phyloP scores from a whole-genome alignment of 2,329 filamentous ascomycete genomes.

The Fonsecaea erecta region DNA sequence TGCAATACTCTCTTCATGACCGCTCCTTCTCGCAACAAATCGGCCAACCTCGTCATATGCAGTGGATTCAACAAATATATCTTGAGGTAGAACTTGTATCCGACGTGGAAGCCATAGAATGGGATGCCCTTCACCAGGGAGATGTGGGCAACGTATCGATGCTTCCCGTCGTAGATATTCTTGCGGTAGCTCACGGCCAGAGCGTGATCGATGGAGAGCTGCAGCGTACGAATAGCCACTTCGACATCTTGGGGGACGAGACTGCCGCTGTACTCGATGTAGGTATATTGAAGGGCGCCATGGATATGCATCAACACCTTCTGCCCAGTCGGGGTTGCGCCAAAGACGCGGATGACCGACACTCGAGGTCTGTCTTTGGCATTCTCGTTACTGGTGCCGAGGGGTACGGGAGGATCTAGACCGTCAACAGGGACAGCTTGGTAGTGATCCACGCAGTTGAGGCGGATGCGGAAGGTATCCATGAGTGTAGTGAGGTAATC shows the following conservation, averaged over 20 bases:
- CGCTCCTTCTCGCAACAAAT: slow-evolving; percentile 84
- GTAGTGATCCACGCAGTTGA: slow-evolving; percentile 97
- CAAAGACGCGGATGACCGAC: slow-evolving; percentile 87
- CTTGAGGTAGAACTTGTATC: slow-evolving; percentile 88
- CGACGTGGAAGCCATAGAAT: slow-evolving; percentile 94
- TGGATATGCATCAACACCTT: slow-evolving; percentile 96
- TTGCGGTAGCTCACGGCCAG: slow-evolving; percentile 82
- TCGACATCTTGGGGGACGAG: slow-evolving; percentile 71
- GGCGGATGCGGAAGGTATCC: slow-evolving; percentile 83
- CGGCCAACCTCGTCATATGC: slow-evolving; percentile 83
- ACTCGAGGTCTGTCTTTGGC: slow-evolving; percentile 70
- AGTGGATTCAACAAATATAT: slow-evolving; percentile 90
- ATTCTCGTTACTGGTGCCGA: slow-evolving; percentile 56
- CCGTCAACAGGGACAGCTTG: slow-evolving; percentile 72
- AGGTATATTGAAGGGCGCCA: slow-evolving; percentile 95
- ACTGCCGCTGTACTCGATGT: slow-evolving; percentile 78
- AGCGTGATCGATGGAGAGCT: slow-evolving; percentile 88
- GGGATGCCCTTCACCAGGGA: slow-evolving; percentile 90
- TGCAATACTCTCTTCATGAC: slow-evolving; percentile 84
- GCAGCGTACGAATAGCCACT: slow-evolving; percentile 75
- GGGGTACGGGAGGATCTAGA: slow-evolving; percentile 79
- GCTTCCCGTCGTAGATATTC: slow-evolving; percentile 70
- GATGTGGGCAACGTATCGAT: slow-evolving; percentile 83
- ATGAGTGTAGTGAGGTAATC: slow-evolving; percentile 38
- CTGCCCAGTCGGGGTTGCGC: slow-evolving; percentile 89